Percentiles rank a stretch among this genome's conserved stretches.
phyloP scores from a whole-genome alignment of 2,329 filamentous ascomycete genomes.

The Neoscytalidium dimidiatum region DNA sequence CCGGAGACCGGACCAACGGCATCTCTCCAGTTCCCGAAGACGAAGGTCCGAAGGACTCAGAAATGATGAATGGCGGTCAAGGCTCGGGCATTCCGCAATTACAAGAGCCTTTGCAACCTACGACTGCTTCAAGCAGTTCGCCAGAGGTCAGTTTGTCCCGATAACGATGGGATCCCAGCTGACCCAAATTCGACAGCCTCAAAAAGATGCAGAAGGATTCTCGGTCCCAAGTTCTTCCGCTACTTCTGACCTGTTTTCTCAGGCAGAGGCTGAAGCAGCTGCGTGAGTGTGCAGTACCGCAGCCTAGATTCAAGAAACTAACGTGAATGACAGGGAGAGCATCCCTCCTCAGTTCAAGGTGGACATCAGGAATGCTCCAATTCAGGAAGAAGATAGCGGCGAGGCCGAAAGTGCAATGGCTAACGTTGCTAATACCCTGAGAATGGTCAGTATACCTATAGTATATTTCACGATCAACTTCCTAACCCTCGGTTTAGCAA shows the following conservation, averaged over 20 bases:
- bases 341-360: conserved; percentile 66
- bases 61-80: conserved; percentile 33
- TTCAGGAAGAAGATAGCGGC: conserved; percentile 74
- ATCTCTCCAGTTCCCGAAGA: conserved; percentile 27
- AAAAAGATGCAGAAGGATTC: conserved; percentile 74
- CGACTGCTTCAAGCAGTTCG: conserved; percentile 26
- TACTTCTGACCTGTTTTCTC: conserved; percentile 57
- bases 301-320: not conserved
- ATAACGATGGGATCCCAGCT: not conserved
- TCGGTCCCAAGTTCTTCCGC: conserved; percentile 66
- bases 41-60: conserved; percentile 26
- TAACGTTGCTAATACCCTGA: conserved; percentile 73
- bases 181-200: conserved; percentile 31
- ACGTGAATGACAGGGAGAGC: conserved; percentile 30
- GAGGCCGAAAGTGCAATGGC: conserved; percentile 73
- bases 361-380: conserved; percentile 76
- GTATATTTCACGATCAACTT: conserved; percentile 22
- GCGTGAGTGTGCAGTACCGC: conserved; percentile 27
- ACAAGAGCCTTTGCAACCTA: conserved; percentile 38
- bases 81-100: conserved; percentile 38
- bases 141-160: conserved; percentile 29
- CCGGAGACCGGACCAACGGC: conserved; percentile 34
- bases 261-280: conserved; percentile 67
- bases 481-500: conserved; percentile 46
- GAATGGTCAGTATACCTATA: conserved; percentile 45